Evolutionary conservation across 176 grass and related monocot genomes (phyloP).

Genomic region (Saccharum spontaneum): DNA sequence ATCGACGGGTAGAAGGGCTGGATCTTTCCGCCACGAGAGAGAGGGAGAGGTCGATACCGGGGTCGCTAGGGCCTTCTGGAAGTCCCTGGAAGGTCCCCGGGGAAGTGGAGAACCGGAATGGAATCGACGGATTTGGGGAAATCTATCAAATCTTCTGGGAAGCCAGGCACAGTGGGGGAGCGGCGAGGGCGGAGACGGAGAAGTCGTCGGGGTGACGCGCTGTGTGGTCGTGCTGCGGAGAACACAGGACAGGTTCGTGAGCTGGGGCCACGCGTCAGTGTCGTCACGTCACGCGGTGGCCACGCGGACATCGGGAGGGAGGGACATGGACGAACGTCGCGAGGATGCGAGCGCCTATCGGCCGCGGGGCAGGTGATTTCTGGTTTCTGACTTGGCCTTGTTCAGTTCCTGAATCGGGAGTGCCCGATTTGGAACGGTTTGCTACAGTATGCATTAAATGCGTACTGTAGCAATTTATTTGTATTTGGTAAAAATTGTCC

Average conservation of each 20-base stretch:
- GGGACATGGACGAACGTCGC: no score
- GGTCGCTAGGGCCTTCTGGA: neutral
- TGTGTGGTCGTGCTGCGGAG: neutral
- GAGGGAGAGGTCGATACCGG: neutral
- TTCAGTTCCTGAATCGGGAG: no score
- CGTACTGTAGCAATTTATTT: no score
- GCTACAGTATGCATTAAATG: no score
- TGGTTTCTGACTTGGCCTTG: no score
- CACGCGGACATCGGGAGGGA: neutral
- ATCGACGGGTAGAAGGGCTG: neutral
- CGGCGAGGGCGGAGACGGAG: neutral
- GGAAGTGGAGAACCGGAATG: neutral
- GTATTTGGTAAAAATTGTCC: no score
- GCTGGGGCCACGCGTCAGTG: neutral
- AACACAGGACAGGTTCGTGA: neutral
- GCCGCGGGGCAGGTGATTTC: no score
- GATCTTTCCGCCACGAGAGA: neutral
- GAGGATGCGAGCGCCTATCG: no score
- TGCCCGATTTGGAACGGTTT: no score
- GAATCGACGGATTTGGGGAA: neutral
- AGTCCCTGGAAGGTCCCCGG: neutral
- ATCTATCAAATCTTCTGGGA: neutral
- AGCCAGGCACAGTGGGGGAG: neutral
- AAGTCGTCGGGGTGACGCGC: neutral
- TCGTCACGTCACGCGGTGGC: neutral